A percentile compares a stretch with the other conserved stretches of the same genome.
Conservation (phyloP, 306 rosid genomes). For the Hippophae rhamnoides region DNA sequence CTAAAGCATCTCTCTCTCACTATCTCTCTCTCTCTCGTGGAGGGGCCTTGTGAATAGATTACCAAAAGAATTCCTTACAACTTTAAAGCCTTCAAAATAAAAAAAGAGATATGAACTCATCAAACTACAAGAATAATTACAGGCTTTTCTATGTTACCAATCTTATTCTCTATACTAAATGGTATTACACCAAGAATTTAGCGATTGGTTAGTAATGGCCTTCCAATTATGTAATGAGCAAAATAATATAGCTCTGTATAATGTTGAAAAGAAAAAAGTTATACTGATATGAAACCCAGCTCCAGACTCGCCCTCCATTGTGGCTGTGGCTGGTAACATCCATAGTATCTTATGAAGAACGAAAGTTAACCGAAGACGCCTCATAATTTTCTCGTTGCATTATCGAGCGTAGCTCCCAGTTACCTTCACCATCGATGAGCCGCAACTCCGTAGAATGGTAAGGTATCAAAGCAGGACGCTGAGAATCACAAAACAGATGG, state of each 20-base stretch:
- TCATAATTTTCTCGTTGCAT: slow-evolving; percentile 34
- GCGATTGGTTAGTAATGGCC: slow-evolving; percentile 4
- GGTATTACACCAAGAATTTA: neutral
- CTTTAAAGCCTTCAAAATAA: neutral
- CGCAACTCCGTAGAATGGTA: slow-evolving; percentile 76
- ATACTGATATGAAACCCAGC: slow-evolving; percentile 12
- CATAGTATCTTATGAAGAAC: slow-evolving; percentile 21
- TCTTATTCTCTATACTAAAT: slow-evolving; percentile 11
- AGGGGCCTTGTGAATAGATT: no score
- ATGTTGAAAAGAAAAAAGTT: neutral
- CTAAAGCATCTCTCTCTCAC: no score
- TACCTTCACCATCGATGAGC: slow-evolving; percentile 94
- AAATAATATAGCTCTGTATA: slow-evolving; percentile 7
- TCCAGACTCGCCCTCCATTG: slow-evolving; percentile 12
- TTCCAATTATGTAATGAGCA: slow-evolving; percentile 9
- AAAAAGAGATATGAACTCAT: neutral
- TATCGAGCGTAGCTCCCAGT: slow-evolving; percentile 84
- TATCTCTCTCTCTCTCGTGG: no score
- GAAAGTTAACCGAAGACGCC: slow-evolving; percentile 11
- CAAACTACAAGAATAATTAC: slow-evolving; percentile 16
- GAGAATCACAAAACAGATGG: slow-evolving; percentile 12
- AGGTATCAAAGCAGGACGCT: slow-evolving; percentile 98
- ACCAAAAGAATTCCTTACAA: no score
- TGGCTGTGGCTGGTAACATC: slow-evolving; percentile 14
- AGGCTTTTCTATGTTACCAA: slow-evolving; percentile 1